Evolutionary conservation across 2,329 filamentous ascomycete genomes (phyloP).

Genomic region (Aspergillus uvarum): DNA sequence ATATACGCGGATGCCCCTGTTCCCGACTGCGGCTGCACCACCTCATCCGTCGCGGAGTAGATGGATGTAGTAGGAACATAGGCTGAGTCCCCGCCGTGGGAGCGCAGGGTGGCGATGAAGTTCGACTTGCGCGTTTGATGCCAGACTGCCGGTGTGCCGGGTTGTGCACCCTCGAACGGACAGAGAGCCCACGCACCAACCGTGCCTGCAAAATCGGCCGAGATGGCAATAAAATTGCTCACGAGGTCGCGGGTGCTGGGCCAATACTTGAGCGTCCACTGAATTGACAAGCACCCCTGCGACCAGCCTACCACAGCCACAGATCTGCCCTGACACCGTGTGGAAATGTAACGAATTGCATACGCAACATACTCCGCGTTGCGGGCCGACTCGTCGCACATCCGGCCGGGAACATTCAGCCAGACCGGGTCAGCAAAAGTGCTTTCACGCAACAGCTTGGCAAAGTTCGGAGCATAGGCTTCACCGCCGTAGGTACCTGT

Average conservation of each 20-base stretch:
- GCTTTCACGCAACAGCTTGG: constrained; percentile 47
- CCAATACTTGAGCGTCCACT: constrained; percentile 60
- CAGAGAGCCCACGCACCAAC: constrained; percentile 32
- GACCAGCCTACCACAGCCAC: constrained; percentile 52
- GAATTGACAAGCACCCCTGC: constrained; percentile 53
- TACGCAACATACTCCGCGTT: constrained; percentile 58
- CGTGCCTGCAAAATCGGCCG: constrained; percentile 51
- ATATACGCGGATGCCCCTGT: constrained; percentile 40
- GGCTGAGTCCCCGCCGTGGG: constrained; percentile 48
- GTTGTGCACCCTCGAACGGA: constrained; percentile 48
- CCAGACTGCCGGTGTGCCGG: constrained; percentile 17
- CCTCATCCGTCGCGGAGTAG: constrained; percentile 51
- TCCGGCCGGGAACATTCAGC: constrained; percentile 54
- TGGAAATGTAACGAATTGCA: constrained; percentile 48
- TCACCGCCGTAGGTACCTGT: constrained; percentile 51
- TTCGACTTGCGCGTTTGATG: background rate
- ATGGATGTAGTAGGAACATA: constrained; percentile 57
- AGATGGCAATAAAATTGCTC: constrained; percentile 51
- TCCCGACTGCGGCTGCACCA: constrained; percentile 53
- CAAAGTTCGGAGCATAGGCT: constrained; percentile 48
- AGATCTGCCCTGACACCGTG: constrained; percentile 29
- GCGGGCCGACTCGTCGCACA: constrained; percentile 49
- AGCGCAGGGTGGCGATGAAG: background rate
- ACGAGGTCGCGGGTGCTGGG: constrained; percentile 48
- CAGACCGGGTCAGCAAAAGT: constrained; percentile 52